Conservation (phyloP, 1,139 yeast species). For the Geotrichum restrictum region DNA sequence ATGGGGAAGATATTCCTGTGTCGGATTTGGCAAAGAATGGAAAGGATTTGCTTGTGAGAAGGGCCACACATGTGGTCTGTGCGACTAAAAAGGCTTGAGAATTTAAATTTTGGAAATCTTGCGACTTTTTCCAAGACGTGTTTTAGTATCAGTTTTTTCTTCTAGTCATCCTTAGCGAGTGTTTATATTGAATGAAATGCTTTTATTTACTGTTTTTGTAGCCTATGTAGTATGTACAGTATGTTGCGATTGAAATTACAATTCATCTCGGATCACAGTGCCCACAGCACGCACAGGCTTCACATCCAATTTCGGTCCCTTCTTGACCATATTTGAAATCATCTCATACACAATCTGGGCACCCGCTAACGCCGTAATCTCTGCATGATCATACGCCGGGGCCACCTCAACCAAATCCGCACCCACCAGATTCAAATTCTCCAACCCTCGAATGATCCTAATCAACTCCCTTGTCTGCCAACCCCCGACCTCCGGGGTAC, state of each 20-base stretch:
- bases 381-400: constrained; percentile 68
- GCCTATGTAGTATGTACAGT: too few relatives aligned
- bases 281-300: background rate
- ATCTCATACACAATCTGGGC: constrained; percentile 72
- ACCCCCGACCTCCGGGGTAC: constrained; percentile 81
- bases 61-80: constrained; percentile 15
- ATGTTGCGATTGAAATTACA: too few relatives aligned
- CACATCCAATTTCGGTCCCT: constrained; percentile 38
- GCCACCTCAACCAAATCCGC: constrained; percentile 77
- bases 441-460: constrained; percentile 56
- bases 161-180: too few relatives aligned
- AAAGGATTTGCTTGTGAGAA: constrained; percentile 6
- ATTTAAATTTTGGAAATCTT: background rate
- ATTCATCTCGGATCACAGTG: constrained; percentile 5
- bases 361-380: constrained; percentile 70
- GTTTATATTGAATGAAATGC: background rate
- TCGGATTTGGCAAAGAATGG: constrained; percentile 12
- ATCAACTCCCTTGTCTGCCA: constrained; percentile 73
- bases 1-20: constrained; percentile 6
- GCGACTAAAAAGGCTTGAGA: constrained; percentile 9
- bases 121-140: too few relatives aligned
- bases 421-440: constrained; percentile 61
- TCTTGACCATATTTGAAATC: constrained; percentile 68
- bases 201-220: background rate
- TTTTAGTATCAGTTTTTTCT: too few relatives aligned